These are phyloP conservation scores for Ogataea pini DNA, from an alignment of 805 yeast species.

Conservation along the genomic window DNA sequence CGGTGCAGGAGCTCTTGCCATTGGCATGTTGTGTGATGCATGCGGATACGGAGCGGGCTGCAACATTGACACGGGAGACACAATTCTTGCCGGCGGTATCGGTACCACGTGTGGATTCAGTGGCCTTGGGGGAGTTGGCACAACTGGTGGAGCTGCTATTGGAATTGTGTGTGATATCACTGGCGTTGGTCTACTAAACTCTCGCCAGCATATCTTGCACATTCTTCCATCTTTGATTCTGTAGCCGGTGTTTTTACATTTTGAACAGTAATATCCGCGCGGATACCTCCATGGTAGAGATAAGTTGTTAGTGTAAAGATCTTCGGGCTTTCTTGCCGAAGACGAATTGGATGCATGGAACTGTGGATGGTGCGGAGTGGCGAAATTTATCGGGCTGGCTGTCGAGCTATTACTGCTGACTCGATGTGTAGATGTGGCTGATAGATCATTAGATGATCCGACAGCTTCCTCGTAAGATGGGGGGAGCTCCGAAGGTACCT, in stretches of 20 bases:
- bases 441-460: not conserved
- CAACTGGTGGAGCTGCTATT: conserved; percentile 15
- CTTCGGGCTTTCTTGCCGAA: conserved; percentile 18
- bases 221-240: conserved; percentile 58
- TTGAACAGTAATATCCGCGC: conserved; percentile 55
- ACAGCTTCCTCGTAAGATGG: conserved; percentile 19
- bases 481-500: conserved; percentile 5
- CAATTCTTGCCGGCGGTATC: conserved; percentile 29
- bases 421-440: conserved; percentile 1
- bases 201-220: conserved; percentile 71
- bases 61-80: conserved; percentile 10
- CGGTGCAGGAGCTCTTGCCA: conserved; percentile 31
- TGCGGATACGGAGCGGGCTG: conserved; percentile 2
- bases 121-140: conserved; percentile 25
- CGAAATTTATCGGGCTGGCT: not conserved
- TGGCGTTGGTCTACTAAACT: conserved; percentile 42
- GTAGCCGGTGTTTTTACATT: conserved; percentile 75
- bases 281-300: conserved; percentile 68
- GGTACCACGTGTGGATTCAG: conserved; percentile 28
- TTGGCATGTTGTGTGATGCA: conserved; percentile 6
- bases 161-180: not conserved
- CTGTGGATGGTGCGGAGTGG: conserved; percentile 16
- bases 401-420: not conserved
- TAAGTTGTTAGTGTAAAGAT: conserved; percentile 49
- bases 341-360: conserved; percentile 10